Percentiles rank a stretch among this genome's conserved stretches.
Evolutionary conservation across 768 basidiomycete species (phyloP).

Genomic region (Suillus americanus): DNA sequence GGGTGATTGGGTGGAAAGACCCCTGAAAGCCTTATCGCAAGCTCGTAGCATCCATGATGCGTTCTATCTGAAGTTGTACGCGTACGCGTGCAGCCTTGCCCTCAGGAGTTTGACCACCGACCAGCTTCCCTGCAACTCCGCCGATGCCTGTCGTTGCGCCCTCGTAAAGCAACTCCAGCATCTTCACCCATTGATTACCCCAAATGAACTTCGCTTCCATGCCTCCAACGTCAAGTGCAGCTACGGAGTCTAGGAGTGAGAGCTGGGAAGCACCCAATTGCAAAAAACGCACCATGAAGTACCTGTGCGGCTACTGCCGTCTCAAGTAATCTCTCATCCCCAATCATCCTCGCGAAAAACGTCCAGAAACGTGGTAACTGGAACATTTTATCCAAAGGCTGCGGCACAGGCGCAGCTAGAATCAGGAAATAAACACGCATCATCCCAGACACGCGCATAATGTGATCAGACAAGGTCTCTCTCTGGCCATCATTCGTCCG

Average conservation of each 20-base stretch:
- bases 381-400: constrained; percentile 53
- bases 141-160: constrained; percentile 58
- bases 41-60: constrained; percentile 42
- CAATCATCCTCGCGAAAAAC: constrained; percentile 66
- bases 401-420: constrained; percentile 38
- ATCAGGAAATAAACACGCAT: constrained; percentile 88
- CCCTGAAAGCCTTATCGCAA: constrained; percentile 5
- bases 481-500: constrained; percentile 41
- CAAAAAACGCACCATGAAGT: constrained; percentile 55
- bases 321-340: constrained; percentile 49
- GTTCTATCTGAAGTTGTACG: constrained; percentile 65
- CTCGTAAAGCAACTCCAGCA: constrained; percentile 64
- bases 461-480: constrained; percentile 63
- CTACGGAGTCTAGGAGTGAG: constrained; percentile 35
- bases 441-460: constrained; percentile 68
- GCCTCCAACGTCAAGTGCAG: constrained; percentile 72
- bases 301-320: constrained; percentile 64
- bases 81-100: constrained; percentile 65
- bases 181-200: constrained; percentile 80
- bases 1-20: neutral
- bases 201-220: constrained; percentile 57
- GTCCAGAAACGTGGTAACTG: constrained; percentile 67
- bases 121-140: constrained; percentile 35
- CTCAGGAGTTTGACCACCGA: constrained; percentile 62
- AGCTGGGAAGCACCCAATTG: neutral